Base-by-base conservation (phyloP, 768 basidiomycete genomes). In the Kockovaella imperatae region DNA sequence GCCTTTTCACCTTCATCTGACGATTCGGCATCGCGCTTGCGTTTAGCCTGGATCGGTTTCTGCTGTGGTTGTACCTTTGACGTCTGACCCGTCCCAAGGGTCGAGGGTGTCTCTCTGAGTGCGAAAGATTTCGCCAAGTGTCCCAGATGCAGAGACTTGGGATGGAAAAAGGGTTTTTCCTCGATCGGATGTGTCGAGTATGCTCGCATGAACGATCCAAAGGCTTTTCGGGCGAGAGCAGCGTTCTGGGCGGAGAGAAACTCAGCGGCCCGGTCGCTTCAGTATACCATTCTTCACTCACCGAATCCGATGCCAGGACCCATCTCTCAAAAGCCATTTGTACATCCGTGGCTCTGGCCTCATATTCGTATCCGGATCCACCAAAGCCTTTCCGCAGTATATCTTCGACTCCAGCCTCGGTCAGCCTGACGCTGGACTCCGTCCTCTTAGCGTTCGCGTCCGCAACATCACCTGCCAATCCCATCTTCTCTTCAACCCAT, bases 111-210 rank as follows among this genome's bases (percentile, higher is more conserved):
- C 57, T 69, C 63, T 57, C 72, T 54, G 17, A 70, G 57, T 26
- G 61, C 64, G 57, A 69, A 67, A 25, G 68, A 53, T 60, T 70
- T 71, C 54, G 73, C 59, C 24, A 71, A 73, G 74, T 99, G 95
- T 1, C 95, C 95, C 35, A 95, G 78, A 66, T 99, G 95, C 7
- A 97, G 77, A 66, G 93, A 81, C 14, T 85, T 84, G 50, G 96
- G 82, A 71, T 97, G 91, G 76, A 99, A 99, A 44, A 97, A 87
- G 56, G 88, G 83, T 64, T 97, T 99, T 71, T 97, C 95, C 52
- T 83, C 82, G 14, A 85, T 79, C 0, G 95, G 91, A 73, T 99
- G 95, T 0, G 95, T 99, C 25, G 95, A 84, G 70, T 97, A 99
- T 0, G 95, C 95, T 45, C 93, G 80, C 75, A 96, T 82, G 69